Percentiles rank a stretch among this genome's conserved stretches.
Conservation (phyloP, 345 rosid genomes). For the thale cress (Arabidopsis thaliana) region DNA sequence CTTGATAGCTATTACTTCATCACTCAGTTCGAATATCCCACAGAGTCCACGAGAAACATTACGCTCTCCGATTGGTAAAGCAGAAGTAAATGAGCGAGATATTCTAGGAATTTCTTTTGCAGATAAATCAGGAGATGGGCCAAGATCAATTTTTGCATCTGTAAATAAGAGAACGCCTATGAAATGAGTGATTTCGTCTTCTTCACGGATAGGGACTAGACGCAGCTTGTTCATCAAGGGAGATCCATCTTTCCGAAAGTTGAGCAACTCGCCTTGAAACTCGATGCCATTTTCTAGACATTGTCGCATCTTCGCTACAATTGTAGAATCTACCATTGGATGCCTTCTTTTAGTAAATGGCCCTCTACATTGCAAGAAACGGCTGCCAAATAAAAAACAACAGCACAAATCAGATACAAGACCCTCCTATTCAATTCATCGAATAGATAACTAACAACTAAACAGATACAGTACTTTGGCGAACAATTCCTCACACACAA, state of each 20-base stretch:
- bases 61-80: conserved; percentile 59
- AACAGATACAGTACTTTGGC: not conserved
- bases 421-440: not conserved
- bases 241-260: conserved; percentile 88
- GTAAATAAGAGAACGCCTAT: conserved; percentile 86
- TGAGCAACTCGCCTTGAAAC: conserved; percentile 87
- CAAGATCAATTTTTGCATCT: conserved; percentile 80
- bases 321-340: conserved; percentile 75
- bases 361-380: conserved; percentile 93
- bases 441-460: not conserved
- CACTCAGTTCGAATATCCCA: conserved; percentile 75
- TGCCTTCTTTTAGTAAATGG: conserved; percentile 92
- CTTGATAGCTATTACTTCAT: conserved; percentile 74
- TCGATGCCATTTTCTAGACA: conserved; percentile 86
- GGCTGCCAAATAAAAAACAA: conserved; percentile 54
- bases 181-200: conserved; percentile 79
- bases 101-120: conserved; percentile 57
- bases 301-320: conserved; percentile 75
- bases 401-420: conserved; percentile 1
- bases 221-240: conserved; percentile 83
- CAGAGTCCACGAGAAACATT: conserved; percentile 71
- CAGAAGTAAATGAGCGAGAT: conserved; percentile 51
- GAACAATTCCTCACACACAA: too few species aligned
- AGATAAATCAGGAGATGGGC: conserved; percentile 62
- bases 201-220: conserved; percentile 85